Base-by-base conservation (phyloP, 805 yeast genomes). In the Cyberlindnera saturnus region DNA sequence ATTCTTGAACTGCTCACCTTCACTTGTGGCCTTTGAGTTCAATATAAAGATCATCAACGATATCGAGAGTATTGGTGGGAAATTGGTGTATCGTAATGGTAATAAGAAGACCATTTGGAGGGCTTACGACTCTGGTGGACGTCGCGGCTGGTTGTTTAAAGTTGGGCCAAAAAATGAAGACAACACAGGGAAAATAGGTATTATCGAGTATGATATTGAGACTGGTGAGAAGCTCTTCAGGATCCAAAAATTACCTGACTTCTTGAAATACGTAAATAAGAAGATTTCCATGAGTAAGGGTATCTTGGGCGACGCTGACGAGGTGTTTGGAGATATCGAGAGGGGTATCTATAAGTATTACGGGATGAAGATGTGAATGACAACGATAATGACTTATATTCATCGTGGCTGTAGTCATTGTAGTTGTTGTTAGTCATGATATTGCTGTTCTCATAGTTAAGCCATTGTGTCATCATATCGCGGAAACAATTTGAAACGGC, bases 121-220 rank as follows among this genome's bases (percentile, higher is more conserved):
- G 42, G 58, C 47, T 46, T 63, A 16, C 62, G 72, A 42, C 49
- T 70, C 67, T 19, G 67, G 57, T 53, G 95, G 95, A 5, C 70
- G 96, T 47, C 71, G 96, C 47, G 81, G 86, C 11, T 88, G 96
- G 96, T 60, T 88, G 15, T 82, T 79, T 61, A 77, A 73, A 55
- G 63, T 67, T 15, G 56, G 52, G 3, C 52, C 45, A 19, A 38
- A 54, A 30, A 67, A 67, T 43, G 60, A 61, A 8, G 70, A 59
- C 19, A 65, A 66, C 48, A 46, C 62, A 1, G 56, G 56, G 18
- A 52, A 56, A 9, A 42, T 52, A 19, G 62, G 65, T 5, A 61
- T 79, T 40, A 70, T 79, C 4, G 75, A 70, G 54, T 83, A 79
- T 53, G 88, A 83, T 62, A 64, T 77, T 38, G 70, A 74, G 26